Evolutionary conservation across 164 flowering plant genomes (phyloP).

Genomic region (Kalanchoe fedtschenkoi): DNA sequence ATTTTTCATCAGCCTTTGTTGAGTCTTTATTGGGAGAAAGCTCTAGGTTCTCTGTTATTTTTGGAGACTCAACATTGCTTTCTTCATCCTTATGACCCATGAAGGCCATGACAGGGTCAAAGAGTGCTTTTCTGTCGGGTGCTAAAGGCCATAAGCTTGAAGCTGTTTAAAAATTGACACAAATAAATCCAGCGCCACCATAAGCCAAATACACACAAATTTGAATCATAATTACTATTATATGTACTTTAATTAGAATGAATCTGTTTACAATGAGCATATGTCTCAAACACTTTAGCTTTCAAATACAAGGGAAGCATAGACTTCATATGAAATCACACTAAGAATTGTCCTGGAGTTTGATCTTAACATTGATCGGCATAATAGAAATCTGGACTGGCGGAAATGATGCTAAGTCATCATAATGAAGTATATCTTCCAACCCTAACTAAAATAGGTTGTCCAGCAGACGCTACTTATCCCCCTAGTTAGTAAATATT

Average conservation of each 20-base stretch:
- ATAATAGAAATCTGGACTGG: too few relatives aligned
- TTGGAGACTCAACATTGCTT: constrained; percentile 24
- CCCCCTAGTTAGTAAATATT: too few relatives aligned
- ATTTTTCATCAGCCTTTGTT: neutral
- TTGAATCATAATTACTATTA: neutral
- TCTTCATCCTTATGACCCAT: constrained; percentile 69
- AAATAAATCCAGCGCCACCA: neutral
- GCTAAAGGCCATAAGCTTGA: constrained; percentile 61
- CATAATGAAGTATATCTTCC: too few relatives aligned
- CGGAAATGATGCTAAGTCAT: too few relatives aligned
- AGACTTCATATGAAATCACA: constrained; percentile 2
- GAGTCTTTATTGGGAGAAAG: constrained; percentile 3
- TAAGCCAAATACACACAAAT: neutral
- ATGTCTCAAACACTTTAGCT: neutral
- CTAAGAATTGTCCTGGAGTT: neutral
- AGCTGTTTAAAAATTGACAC: constrained; percentile 3
- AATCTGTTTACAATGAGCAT: neutral
- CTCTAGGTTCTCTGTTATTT: constrained; percentile 18
- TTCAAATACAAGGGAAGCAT: neutral
- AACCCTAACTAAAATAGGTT: too few relatives aligned
- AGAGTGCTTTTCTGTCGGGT: constrained; percentile 53
- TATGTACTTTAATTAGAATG: neutral
- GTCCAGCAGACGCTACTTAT: too few relatives aligned
- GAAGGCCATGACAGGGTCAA: constrained; percentile 75
- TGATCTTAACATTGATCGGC: too few relatives aligned